phyloP scores from a whole-genome alignment of 2,329 filamentous ascomycete genomes.

The Neonectria coccinea region DNA sequence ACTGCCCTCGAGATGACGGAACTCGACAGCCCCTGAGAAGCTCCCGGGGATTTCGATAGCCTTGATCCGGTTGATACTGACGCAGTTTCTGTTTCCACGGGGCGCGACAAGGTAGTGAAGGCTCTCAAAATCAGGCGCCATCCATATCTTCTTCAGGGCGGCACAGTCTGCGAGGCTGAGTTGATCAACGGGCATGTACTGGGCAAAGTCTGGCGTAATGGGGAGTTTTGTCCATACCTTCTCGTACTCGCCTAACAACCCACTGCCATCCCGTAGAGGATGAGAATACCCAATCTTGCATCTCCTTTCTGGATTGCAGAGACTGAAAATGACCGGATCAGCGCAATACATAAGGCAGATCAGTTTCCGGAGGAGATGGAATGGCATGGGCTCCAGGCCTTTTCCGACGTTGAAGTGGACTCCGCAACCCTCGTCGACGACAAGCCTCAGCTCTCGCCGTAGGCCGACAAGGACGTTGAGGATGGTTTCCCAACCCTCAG shows the following conservation, averaged over 20 bases:
- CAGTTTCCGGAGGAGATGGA: conserved; percentile 30
- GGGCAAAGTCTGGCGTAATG: conserved; percentile 24
- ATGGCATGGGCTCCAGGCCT: conserved; percentile 15
- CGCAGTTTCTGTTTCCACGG: neutral
- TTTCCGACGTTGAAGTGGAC: conserved; percentile 38
- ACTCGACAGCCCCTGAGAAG: conserved; percentile 33
- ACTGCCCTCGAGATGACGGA: conserved; percentile 36
- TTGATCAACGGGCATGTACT: conserved; percentile 15
- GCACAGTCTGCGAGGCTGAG: conserved; percentile 1
- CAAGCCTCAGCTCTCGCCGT: conserved; percentile 28
- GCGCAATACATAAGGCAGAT: conserved; percentile 29
- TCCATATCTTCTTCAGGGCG: conserved; percentile 30
- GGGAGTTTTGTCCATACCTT: conserved; percentile 2
- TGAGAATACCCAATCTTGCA: neutral
- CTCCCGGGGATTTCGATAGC: neutral
- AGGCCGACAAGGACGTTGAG: conserved; percentile 32
- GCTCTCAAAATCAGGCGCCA: neutral
- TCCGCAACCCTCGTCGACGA: conserved; percentile 21
- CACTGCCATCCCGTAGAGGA: neutral
- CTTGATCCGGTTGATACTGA: conserved; percentile 1
- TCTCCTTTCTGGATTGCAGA: conserved; percentile 24
- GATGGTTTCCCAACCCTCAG: conserved; percentile 31
- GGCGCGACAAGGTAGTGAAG: neutral
- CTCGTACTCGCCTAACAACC: neutral
- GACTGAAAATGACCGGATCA: conserved; percentile 33